Conservation (phyloP, 169 alveolate genomes). For the Eimeria zaria region DNA sequence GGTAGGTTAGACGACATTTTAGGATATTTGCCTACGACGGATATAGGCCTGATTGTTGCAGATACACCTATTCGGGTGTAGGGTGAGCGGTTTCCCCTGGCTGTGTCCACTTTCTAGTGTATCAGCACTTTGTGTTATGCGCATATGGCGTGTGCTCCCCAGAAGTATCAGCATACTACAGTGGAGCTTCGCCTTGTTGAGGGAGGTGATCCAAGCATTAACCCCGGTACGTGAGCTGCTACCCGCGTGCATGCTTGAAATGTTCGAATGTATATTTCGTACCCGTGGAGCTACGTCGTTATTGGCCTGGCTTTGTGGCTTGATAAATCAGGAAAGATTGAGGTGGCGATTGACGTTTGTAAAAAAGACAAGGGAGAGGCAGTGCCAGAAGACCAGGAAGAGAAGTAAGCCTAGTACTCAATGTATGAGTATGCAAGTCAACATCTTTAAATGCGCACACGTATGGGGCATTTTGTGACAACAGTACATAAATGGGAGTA, state of each 20-base stretch:
- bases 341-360: conserved; percentile 59
- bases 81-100: not conserved
- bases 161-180: conserved; percentile 57
- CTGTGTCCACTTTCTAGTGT: not conserved
- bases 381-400: conserved; percentile 42
- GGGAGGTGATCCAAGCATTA: conserved; percentile 62
- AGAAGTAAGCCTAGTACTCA: not conserved
- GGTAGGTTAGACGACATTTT: not conserved
- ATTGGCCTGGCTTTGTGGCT: not conserved
- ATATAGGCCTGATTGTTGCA: not conserved
- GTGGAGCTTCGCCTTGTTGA: conserved; percentile 63
- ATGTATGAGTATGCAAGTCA: not conserved
- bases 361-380: conserved; percentile 57
- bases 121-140: not conserved
- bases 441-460: not conserved
- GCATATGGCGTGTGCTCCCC: not conserved
- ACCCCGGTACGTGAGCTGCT: conserved; percentile 35
- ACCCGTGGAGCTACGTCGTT: not conserved
- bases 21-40: not conserved
- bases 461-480: not conserved
- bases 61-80: not conserved
- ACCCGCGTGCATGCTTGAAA: not conserved
- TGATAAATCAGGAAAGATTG: conserved; percentile 32
- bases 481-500: not conserved
- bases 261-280: not conserved